Evolutionary conservation across 306 rosid genomes (phyloP), one percentile per base, ranked within the genome.

Genomic region (Cicer pinnatifidum): DNA sequence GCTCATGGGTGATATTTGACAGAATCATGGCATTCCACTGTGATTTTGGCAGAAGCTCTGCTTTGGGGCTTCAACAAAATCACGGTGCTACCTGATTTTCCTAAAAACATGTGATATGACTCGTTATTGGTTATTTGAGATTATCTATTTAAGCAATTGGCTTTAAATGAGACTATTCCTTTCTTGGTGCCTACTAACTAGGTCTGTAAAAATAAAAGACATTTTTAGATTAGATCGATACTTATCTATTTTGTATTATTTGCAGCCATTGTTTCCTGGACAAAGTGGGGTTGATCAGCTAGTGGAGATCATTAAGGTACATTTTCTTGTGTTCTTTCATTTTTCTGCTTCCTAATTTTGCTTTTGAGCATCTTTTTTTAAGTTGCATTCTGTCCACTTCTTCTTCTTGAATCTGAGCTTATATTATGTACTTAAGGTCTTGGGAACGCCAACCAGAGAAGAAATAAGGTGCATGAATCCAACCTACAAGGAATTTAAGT

Each of bases 381-480:
- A n/a, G 56, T 82, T 88, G 64, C 53, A 12, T 80, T 68, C 23
- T 69, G 43, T 69, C 16, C 11, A 57, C 7, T 62, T 65, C 73
- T 58, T 62, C 75, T 58, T 50, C 48, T 46, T 62, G 69, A 61
- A 51, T 75, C 47, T 53, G 53, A 39, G 64, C 52, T 69, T 45
- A 65, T 48, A 56, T 60, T 19, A 20, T 81, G 57, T 69, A 38
- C 13, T 44, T 44, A 52, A 92, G 98, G 78, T 92, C 80, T 72
- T 92, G 75, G 96, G 96, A 63, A 92, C 96, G 45, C 98, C 98
- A 28, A 92, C 98, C 54, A 88, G 98, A 77, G 96, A 90, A 86
- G 98, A 92, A 83, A 92, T 92, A 54, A 90, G 85, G 82, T 92
- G 98, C 86, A 92, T 92, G 98, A 92, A 92, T 83, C 98, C 98